Evolutionary conservation across 305 asterid species (phyloP).

Genomic region (Ajuga reptans): DNA sequence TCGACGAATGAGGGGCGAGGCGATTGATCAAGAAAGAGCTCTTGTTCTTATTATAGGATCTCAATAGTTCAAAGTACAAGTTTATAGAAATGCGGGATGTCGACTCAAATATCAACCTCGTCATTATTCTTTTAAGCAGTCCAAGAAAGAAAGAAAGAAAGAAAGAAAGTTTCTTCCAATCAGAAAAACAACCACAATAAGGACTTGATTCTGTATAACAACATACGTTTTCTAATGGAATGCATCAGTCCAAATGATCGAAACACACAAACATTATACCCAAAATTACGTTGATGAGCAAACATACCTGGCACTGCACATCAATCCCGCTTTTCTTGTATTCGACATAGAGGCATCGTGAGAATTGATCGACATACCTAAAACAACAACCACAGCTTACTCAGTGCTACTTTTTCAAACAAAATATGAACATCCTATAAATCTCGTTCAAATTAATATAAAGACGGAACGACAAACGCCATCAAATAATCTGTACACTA

Average conservation of each 20-base stretch:
- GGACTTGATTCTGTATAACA: not conserved
- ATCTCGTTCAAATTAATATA: not conserved
- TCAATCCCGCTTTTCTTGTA: slow-evolving; percentile 92
- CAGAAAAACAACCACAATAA: no score
- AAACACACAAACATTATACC: not conserved
- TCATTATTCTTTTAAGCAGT: no score
- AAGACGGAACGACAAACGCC: not conserved
- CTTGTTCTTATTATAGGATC: no score
- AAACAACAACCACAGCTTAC: not conserved
- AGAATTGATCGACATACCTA: slow-evolving; percentile 83
- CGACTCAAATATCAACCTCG: no score
- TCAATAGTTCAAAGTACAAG: no score
- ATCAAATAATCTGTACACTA: not conserved
- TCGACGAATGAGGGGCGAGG: no score
- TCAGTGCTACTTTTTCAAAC: not conserved
- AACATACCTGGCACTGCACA: slow-evolving; percentile 89
- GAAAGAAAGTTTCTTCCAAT: not conserved
- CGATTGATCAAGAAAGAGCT: no score
- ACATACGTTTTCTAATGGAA: no score
- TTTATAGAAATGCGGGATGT: no score
- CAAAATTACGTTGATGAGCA: not conserved
- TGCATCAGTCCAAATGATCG: not conserved
- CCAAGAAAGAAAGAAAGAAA: no score
- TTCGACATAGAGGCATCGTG: slow-evolving; percentile 90
- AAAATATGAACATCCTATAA: not conserved